phyloP scores from a whole-genome alignment of 768 basidiomycete species.

The Calocybe gangraenosa region DNA sequence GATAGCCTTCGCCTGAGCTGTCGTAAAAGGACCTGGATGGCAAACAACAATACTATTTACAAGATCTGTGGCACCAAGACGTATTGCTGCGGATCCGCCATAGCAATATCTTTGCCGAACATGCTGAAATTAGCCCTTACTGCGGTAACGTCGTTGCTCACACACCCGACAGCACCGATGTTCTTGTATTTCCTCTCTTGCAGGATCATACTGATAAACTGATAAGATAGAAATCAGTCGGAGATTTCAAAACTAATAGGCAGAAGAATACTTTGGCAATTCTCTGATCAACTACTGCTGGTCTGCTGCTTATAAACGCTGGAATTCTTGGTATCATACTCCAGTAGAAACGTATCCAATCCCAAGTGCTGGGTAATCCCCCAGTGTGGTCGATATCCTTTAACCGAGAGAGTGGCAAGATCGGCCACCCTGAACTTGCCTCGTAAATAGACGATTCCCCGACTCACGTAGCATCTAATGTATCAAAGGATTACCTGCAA shows the following conservation, averaged over 20 bases:
- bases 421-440: constrained; percentile 4
- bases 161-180: constrained; percentile 33
- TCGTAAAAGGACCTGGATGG: constrained; percentile 15
- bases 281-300: constrained; percentile 24
- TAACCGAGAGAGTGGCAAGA: constrained; percentile 4
- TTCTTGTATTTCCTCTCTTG: constrained; percentile 34
- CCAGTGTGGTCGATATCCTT: background rate
- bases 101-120: constrained; percentile 16
- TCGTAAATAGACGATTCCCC: too few relatives aligned
- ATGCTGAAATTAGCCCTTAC: background rate
- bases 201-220: constrained; percentile 31
- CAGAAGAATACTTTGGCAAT: constrained; percentile 14
- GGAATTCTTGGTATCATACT: constrained; percentile 23
- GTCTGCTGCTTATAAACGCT: too few relatives aligned
- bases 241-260: too few relatives aligned
- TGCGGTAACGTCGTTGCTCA: background rate
- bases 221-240: background rate
- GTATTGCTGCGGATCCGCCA: constrained; percentile 14
- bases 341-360: background rate
- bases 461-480: background rate
- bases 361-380: background rate
- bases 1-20: constrained; percentile 14
- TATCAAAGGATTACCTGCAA: constrained; percentile 35
- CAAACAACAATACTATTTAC: constrained; percentile 16
- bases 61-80: constrained; percentile 14